Base-by-base conservation (phyloP, 2,329 filamentous ascomycete species). In the Claviceps pazoutovae region DNA sequence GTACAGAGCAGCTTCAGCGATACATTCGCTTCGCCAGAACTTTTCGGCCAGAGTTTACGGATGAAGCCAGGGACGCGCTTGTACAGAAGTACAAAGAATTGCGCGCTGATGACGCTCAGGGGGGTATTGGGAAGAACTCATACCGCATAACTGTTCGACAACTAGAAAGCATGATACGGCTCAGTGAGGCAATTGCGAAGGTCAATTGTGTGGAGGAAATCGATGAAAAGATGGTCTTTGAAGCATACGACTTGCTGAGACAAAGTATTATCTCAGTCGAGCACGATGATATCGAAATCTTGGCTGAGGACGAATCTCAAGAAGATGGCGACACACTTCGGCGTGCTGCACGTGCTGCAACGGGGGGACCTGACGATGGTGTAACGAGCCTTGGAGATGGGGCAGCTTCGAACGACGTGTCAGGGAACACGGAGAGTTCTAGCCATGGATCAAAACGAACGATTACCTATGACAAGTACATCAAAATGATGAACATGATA, bases 251-350 rank as follows among this genome's bases (percentile, higher is more conserved):
- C 60, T 78, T 98, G 9, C 79, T 98, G 13, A 78, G 89, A 43
- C 90, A 96, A 69, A 93, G 86, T 67, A 98, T 98, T 65, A 96
- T 98, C 61, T 93, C 86, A 1, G 93, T 98, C 26, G 93, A 98
- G 69, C 93, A 97, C 63, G 93, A 98, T 60, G 93, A 98, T 61
- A 83, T 98, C 16, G 91, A 97, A 63, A 84, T 98, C 55, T 88
- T 95, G 50, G 89, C 90, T 5, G 79, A 83, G 5, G 84, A 88
- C 3, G 67, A 67, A 14, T 67, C 62, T n/a, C 66, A 53, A 54
- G 72, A 71, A 55, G 73, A 74, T 55, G 66, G 71, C 53, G 74
- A 69, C 44, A 70, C 63, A 2, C 69, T 78, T 8, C 66, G 65
- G 30, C 71, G 63, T 21, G 64, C 64, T 16, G 62, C 62, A n/a